Percentiles rank a stretch among this genome's conserved stretches.
phyloP scores from a whole-genome alignment of 2,329 filamentous ascomycete species.

The Talaromyces albobiverticillius region DNA sequence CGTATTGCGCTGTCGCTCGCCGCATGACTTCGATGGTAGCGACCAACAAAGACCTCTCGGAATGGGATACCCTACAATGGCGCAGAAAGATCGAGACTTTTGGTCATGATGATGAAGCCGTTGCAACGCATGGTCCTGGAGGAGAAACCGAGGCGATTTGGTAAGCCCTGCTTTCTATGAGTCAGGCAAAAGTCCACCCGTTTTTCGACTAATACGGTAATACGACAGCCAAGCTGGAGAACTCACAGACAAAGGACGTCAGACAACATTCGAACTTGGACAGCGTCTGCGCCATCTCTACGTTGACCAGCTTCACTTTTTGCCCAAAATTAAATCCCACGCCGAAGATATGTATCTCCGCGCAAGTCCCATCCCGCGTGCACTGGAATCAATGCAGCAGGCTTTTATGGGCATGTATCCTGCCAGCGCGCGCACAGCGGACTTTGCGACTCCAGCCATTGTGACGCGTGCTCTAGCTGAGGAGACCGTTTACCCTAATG shows the following conservation, averaged over 20 bases:
- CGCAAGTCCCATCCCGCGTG: slow-evolving; percentile 70
- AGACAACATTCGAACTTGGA: slow-evolving; percentile 69
- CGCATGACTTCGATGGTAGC: slow-evolving; percentile 65
- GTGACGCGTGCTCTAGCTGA: slow-evolving; percentile 63
- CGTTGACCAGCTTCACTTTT: slow-evolving; percentile 69
- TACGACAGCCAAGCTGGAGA: slow-evolving; percentile 54
- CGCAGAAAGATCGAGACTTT: slow-evolving; percentile 80
- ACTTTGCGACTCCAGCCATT: slow-evolving; percentile 63
- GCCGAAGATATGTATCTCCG: slow-evolving; percentile 68
- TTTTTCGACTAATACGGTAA: background rate
- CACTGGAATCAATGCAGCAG: slow-evolving; percentile 75
- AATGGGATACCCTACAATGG: slow-evolving; percentile 61
- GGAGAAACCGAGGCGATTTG: slow-evolving; percentile 59
- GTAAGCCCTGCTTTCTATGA: slow-evolving; percentile 44
- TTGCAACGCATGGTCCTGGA: slow-evolving; percentile 29
- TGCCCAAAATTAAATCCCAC: slow-evolving; percentile 58
- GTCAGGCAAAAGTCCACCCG: too few species aligned
- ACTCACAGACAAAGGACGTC: slow-evolving; percentile 71
- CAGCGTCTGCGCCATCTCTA: slow-evolving; percentile 68
- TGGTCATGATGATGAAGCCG: slow-evolving; percentile 62
- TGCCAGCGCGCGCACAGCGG: slow-evolving; percentile 43
- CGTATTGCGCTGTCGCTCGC: slow-evolving; percentile 78
- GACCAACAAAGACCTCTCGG: slow-evolving; percentile 49
- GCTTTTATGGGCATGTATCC: slow-evolving; percentile 75
- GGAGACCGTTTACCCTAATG: slow-evolving; percentile 79